These are phyloP conservation scores for Aspergillus biplanus DNA, from an alignment of 495 filamentous ascomycete species.

Conservation along the genomic window DNA sequence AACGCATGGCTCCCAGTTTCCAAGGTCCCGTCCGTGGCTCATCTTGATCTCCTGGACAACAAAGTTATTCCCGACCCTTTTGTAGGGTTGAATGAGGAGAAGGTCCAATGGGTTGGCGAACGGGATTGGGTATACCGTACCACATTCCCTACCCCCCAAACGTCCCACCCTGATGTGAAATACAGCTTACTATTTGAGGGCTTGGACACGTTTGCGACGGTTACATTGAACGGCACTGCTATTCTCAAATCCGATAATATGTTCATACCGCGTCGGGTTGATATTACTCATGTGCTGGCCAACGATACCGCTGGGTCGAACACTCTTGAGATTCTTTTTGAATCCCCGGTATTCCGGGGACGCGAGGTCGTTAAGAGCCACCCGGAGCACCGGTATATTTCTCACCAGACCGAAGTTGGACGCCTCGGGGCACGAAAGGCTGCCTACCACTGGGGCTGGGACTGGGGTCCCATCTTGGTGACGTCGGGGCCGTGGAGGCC, in stretches of 20 bases:
- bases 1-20: neutral
- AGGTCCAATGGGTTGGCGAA: slow-evolving; percentile 77
- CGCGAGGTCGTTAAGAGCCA: slow-evolving; percentile 41
- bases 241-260: slow-evolving; percentile 71
- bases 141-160: slow-evolving; percentile 1
- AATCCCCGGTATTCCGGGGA: slow-evolving; percentile 40
- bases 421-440: slow-evolving; percentile 69
- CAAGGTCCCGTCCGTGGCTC: slow-evolving; percentile 46
- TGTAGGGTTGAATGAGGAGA: slow-evolving; percentile 68
- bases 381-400: slow-evolving; percentile 35
- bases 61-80: slow-evolving; percentile 67
- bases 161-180: neutral
- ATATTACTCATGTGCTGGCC: slow-evolving; percentile 49
- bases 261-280: slow-evolving; percentile 67
- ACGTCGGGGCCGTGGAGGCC: slow-evolving; percentile 76
- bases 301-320: slow-evolving; percentile 22
- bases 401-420: slow-evolving; percentile 71
- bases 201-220: slow-evolving; percentile 67
- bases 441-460: slow-evolving; percentile 85
- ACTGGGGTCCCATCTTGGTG: slow-evolving; percentile 74
- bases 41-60: slow-evolving; percentile 55
- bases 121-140: slow-evolving; percentile 58
- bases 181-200: slow-evolving; percentile 14
- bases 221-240: slow-evolving; percentile 62
- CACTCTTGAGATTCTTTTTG: slow-evolving; percentile 42